A percentile compares a stretch with the other conserved stretches of the same genome.
Evolutionary conservation across 306 rosid species (phyloP).

Genomic region (Benincasa hispida): DNA sequence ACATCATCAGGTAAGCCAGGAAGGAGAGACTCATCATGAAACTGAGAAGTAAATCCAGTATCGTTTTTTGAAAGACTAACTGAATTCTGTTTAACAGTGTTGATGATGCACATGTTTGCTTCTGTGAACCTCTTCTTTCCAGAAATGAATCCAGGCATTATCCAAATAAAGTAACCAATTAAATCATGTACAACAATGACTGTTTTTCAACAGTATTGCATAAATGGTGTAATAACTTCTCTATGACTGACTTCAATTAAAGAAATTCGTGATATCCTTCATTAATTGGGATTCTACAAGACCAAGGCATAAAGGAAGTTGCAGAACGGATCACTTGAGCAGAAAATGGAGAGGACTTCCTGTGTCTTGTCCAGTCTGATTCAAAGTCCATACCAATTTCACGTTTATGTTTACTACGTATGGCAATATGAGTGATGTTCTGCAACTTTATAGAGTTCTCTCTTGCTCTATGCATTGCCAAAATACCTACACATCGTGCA

Average conservation of each 20-base stretch:
- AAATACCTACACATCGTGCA: conserved; percentile 6
- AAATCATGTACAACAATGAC: conserved; percentile 19
- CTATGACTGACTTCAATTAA: conserved; percentile 17
- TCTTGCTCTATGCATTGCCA: conserved; percentile 18
- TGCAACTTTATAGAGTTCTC: conserved; percentile 18
- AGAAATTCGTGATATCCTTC: conserved; percentile 67
- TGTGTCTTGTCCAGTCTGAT: conserved; percentile 58
- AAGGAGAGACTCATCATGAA: conserved; percentile 35
- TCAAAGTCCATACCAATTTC: conserved; percentile 75
- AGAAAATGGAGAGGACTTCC: conserved; percentile 52
- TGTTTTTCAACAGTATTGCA: conserved; percentile 16
- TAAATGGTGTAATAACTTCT: conserved; percentile 12
- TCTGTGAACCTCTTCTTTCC: conserved; percentile 45
- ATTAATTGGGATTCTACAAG: conserved; percentile 76
- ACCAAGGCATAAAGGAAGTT: conserved; percentile 80
- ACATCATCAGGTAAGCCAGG: conserved; percentile 89
- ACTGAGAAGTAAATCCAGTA: conserved; percentile 20
- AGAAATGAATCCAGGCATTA: conserved; percentile 50
- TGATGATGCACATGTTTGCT: conserved; percentile 46
- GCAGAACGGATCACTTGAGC: conserved; percentile 69
- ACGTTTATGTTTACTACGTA: conserved; percentile 25
- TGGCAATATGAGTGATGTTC: conserved; percentile 18
- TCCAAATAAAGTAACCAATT: conserved; percentile 17
- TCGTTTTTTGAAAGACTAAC: conserved; percentile 26
- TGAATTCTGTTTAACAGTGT: conserved; percentile 25